A percentile compares a stretch with the other conserved stretches of the same genome.
Evolutionary conservation across 2,329 filamentous ascomycete species (phyloP).

Genomic region (Colletotrichum cuscutae): DNA sequence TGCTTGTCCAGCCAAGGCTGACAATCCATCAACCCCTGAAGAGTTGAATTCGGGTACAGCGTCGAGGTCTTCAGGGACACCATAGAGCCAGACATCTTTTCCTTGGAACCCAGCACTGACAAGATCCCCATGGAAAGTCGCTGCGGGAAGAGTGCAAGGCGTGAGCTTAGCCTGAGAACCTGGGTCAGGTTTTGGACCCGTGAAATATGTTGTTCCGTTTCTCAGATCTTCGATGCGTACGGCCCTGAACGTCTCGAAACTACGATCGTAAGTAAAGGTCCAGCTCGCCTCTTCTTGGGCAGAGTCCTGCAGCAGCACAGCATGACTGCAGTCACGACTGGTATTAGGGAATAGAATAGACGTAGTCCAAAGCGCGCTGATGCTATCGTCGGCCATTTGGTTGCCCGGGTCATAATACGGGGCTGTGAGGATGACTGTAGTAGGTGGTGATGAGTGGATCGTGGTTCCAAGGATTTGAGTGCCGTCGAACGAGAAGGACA

Average conservation of each 20-base stretch:
- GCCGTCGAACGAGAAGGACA: conserved; percentile 82
- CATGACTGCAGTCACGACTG: conserved; percentile 82
- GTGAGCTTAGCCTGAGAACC: conserved; percentile 66
- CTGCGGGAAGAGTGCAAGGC: conserved; percentile 76
- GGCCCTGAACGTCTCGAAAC: conserved; percentile 81
- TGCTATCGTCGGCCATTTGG: conserved; percentile 71
- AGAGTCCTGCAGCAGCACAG: conserved; percentile 73
- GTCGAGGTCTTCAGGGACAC: conserved; percentile 78
- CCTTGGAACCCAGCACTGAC: conserved; percentile 79
- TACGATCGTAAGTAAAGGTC: conserved; percentile 82
- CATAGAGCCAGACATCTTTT: conserved; percentile 82
- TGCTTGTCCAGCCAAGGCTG: conserved; percentile 38
- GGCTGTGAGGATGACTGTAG: conserved; percentile 80
- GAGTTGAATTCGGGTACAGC: conserved; percentile 59
- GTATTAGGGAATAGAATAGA: conserved; percentile 86
- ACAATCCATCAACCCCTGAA: conserved; percentile 41
- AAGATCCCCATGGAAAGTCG: conserved; percentile 76
- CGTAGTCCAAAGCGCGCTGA: conserved; percentile 84
- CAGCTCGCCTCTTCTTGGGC: conserved; percentile 74
- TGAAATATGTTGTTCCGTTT: conserved; percentile 83
- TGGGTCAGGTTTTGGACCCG: conserved; percentile 70
- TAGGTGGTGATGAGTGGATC: conserved; percentile 69
- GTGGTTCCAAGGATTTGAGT: conserved; percentile 84
- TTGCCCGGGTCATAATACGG: conserved; percentile 82
- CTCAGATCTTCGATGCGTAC: conserved; percentile 79